A percentile compares a stretch with the other conserved stretches of the same genome.
Conservation (phyloP, 179 eudicot species). For the Monotropa hypopitys region DNA sequence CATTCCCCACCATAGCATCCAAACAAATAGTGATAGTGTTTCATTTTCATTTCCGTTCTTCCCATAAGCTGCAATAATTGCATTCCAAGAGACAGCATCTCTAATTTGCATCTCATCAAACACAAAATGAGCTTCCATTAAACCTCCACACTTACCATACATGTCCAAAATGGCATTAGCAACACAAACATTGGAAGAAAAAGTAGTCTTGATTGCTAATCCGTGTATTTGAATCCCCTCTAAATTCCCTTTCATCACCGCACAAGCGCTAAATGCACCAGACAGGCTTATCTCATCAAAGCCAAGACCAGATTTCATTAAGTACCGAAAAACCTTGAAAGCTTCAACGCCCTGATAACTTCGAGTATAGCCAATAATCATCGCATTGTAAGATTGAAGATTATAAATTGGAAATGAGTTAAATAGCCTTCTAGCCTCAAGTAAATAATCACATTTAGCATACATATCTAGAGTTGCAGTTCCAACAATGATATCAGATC, state of each 20-base stretch:
- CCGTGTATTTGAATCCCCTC: constrained; percentile 60
- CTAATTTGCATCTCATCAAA: constrained; percentile 59
- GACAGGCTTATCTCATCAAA: constrained; percentile 74
- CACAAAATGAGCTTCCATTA: constrained; percentile 38
- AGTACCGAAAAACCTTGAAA: constrained; percentile 33
- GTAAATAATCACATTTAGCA: constrained; percentile 51
- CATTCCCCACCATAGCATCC: constrained; percentile 50
- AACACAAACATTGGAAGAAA: constrained; percentile 39
- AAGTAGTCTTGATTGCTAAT: constrained; percentile 46
- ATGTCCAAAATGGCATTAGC: constrained; percentile 60
- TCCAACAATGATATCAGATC: constrained; percentile 54
- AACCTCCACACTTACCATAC: constrained; percentile 73
- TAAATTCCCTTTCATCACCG: constrained; percentile 31
- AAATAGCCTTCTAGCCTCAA: constrained; percentile 58
- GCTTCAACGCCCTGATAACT: constrained; percentile 43
- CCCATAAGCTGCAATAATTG: constrained; percentile 75
- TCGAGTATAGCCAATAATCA: constrained; percentile 67
- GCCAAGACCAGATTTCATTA: constrained; percentile 45
- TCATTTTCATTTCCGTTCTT: constrained; percentile 56
- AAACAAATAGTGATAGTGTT: constrained; percentile 40
- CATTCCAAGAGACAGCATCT: constrained; percentile 88
- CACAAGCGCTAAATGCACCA: constrained; percentile 67
- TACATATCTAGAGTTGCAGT: constrained; percentile 91
- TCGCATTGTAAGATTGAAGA: constrained; percentile 66
- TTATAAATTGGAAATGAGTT: constrained; percentile 35